These are phyloP conservation scores for Caryocar brasiliense DNA, from an alignment of 441 rosid genomes.

Conservation along the genomic window DNA sequence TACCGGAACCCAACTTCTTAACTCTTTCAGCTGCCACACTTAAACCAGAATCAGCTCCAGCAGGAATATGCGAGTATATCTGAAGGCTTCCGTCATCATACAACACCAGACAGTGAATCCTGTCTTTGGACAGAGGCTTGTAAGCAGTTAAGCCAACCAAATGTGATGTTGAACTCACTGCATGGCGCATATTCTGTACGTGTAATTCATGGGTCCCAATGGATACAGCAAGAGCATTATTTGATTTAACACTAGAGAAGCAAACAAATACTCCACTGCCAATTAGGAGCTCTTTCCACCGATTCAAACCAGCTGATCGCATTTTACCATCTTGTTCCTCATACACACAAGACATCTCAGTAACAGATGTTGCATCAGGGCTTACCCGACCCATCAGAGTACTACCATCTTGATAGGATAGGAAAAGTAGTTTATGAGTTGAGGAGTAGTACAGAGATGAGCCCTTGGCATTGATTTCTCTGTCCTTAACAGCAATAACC, in stretches of 20 bases:
- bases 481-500: slow-evolving; percentile 53
- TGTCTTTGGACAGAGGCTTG: slow-evolving; percentile 94
- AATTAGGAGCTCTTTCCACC: slow-evolving; percentile 82
- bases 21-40: slow-evolving; percentile 79
- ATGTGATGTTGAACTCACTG: slow-evolving; percentile 72
- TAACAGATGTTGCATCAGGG: slow-evolving; percentile 57
- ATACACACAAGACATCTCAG: slow-evolving; percentile 62
- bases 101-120: slow-evolving; percentile 87
- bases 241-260: slow-evolving; percentile 74
- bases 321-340: slow-evolving; percentile 82
- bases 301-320: slow-evolving; percentile 78
- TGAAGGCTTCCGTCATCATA: slow-evolving; percentile 99
- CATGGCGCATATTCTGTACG: slow-evolving; percentile 86
- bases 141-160: slow-evolving; percentile 93
- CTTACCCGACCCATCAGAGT: slow-evolving; percentile 75
- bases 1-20: slow-evolving; percentile 82
- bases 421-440: slow-evolving; percentile 66
- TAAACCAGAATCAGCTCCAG: slow-evolving; percentile 58
- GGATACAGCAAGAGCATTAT: slow-evolving; percentile 69
- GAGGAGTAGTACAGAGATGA: slow-evolving; percentile 82
- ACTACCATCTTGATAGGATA: slow-evolving; percentile 90
- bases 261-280: slow-evolving; percentile 83
- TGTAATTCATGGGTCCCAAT: slow-evolving; percentile 51
- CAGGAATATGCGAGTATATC: slow-evolving; percentile 72
- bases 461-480: slow-evolving; percentile 74